Percentiles rank a stretch among this genome's conserved stretches.
phyloP scores from a whole-genome alignment of 2,329 filamentous ascomycete species.

The Podosphaera xanthii region DNA sequence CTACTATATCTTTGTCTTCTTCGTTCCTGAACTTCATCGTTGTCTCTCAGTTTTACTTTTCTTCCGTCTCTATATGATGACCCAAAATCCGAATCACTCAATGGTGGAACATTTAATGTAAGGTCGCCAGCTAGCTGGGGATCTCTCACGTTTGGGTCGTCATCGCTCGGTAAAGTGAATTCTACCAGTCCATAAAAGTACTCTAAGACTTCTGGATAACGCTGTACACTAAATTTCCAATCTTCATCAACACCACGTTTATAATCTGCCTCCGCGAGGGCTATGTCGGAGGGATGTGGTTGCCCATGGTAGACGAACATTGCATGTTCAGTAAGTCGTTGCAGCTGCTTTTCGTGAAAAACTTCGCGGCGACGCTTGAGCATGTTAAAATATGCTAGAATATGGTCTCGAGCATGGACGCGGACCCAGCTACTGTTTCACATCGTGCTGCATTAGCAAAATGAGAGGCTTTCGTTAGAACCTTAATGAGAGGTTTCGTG shows the following conservation, averaged over 20 bases:
- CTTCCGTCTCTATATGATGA: constrained; percentile 3
- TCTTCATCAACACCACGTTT: constrained; percentile 59
- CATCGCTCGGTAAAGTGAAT: constrained; percentile 38
- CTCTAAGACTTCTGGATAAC: constrained; percentile 61
- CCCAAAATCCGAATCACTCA: constrained; percentile 20
- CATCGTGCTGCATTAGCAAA: constrained; percentile 1
- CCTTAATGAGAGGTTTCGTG: too few relatives aligned
- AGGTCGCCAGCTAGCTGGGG: constrained; percentile 21
- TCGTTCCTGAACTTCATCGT: constrained; percentile 6
- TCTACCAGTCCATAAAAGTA: constrained; percentile 56
- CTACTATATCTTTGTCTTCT: constrained; percentile 5
- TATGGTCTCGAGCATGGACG: constrained; percentile 42
- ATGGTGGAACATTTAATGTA: constrained; percentile 1
- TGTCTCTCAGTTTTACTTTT: constrained; percentile 11
- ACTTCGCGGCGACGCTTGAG: constrained; percentile 37
- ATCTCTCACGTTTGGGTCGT: constrained; percentile 34
- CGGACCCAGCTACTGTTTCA: constrained; percentile 36
- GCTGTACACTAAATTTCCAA: constrained; percentile 52
- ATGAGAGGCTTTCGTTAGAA: neutral
- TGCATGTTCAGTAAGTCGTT: constrained; percentile 30
- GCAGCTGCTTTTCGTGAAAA: constrained; percentile 30
- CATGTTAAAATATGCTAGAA: constrained; percentile 39
- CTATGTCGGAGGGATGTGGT: constrained; percentile 38
- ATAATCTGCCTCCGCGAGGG: constrained; percentile 38
- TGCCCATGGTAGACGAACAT: constrained; percentile 33